Evolutionary conservation across 148 eudicot species (phyloP).

Genomic region (Arctostaphylos glauca): DNA sequence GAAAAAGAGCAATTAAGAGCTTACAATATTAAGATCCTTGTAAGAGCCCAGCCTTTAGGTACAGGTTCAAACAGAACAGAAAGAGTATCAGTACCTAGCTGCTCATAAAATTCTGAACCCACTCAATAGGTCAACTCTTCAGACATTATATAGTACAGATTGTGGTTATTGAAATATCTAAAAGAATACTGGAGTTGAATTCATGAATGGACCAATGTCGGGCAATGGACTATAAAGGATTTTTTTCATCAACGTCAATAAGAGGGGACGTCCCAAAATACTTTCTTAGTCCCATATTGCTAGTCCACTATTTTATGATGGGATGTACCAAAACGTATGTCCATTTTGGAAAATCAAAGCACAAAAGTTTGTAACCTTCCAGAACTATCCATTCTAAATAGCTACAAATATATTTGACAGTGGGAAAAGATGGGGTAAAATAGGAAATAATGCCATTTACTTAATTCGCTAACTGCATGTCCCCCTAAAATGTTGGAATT

Average conservation of each 20-base stretch:
- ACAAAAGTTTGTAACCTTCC: not conserved
- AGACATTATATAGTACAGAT: not conserved
- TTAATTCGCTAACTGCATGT: not conserved
- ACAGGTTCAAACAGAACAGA: not conserved
- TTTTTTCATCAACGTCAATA: not conserved
- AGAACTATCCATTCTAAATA: not conserved
- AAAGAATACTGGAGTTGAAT: not conserved
- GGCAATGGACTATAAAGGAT: not conserved
- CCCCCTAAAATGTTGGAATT: not conserved
- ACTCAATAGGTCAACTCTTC: not conserved
- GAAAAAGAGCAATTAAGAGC: constrained; percentile 2
- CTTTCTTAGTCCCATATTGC: not conserved
- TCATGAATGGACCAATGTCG: not conserved
- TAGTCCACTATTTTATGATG: not conserved
- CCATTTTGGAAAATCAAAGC: not conserved
- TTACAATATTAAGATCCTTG: constrained; percentile 14
- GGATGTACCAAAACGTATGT: not conserved
- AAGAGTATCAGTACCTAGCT: not conserved
- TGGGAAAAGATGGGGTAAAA: not conserved
- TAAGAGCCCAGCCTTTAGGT: constrained; percentile 4
- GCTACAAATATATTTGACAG: not conserved
- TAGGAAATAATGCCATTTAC: not conserved
- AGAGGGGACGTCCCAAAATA: not conserved
- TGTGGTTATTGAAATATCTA: not conserved
- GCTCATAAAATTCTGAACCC: not conserved